Evolutionary conservation across 257 asterid species (phyloP).

Genomic region (Cruciata laevipes): DNA sequence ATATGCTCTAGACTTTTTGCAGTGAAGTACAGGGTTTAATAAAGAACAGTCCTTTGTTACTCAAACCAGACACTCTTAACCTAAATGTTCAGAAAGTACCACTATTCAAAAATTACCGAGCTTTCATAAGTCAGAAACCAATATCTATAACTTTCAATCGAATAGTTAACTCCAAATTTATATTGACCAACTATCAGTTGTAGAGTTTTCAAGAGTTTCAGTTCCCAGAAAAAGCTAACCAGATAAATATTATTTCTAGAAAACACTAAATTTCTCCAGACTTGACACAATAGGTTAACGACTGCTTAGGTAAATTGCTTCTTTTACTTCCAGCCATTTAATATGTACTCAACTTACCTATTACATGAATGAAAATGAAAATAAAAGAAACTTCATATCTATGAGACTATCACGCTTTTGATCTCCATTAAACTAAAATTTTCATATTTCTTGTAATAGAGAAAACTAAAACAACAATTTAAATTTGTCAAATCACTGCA

Average conservation of each 20-base stretch:
- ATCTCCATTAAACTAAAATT: neutral
- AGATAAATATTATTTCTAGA: neutral
- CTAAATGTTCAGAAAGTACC: neutral
- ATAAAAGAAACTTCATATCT: neutral
- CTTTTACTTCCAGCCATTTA: neutral
- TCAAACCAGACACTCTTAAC: neutral
- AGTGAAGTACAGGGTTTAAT: neutral
- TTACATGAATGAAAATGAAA: neutral
- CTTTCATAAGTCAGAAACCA: neutral
- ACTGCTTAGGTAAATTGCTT: too few relatives aligned
- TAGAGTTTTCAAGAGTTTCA: neutral
- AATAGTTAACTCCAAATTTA: neutral
- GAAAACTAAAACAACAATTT: neutral
- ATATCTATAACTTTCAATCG: neutral
- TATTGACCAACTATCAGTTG: neutral
- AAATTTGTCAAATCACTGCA: neutral
- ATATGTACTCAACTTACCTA: neutral
- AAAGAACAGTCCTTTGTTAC: neutral
- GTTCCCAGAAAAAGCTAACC: neutral
- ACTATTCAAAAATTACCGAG: neutral
- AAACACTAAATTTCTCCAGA: neutral
- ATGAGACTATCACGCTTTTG: neutral
- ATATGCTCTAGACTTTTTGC: neutral
- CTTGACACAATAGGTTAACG: neutral
- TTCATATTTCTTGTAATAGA: neutral